Percentiles rank a stretch among this genome's conserved stretches.
These are phyloP conservation scores for Coniochaeta sp. DNA, from an alignment of 2,329 filamentous ascomycete genomes.

Conservation along the genomic window DNA sequence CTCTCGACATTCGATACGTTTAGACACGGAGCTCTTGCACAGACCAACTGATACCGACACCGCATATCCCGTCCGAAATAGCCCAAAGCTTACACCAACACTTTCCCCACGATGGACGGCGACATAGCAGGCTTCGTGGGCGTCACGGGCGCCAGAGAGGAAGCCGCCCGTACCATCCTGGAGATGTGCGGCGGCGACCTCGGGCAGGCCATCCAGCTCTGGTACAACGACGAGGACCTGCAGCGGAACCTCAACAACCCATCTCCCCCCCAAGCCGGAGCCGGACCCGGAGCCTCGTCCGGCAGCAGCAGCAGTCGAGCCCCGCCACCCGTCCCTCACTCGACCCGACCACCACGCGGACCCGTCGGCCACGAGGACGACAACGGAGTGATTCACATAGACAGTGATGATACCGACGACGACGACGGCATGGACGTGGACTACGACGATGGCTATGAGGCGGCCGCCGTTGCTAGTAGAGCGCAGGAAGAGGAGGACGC, in stretches of 20 bases:
- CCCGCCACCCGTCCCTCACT: constrained; percentile 18
- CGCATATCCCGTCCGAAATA: no score
- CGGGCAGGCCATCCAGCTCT: constrained; percentile 81
- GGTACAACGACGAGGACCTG: constrained; percentile 79
- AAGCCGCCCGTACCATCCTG: constrained; percentile 76
- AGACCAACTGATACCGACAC: no score
- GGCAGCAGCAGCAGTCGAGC: constrained; percentile 5
- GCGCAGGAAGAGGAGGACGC: constrained; percentile 79
- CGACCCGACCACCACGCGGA: constrained; percentile 17
- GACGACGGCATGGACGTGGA: constrained; percentile 23
- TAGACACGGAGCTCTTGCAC: not conserved
- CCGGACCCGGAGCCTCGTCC: constrained; percentile 15
- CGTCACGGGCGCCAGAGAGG: constrained; percentile 69
- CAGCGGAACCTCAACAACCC: constrained; percentile 38
- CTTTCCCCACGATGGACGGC: constrained; percentile 55
- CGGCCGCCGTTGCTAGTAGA: constrained; percentile 31
- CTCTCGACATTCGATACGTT: not conserved
- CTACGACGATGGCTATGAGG: constrained; percentile 31
- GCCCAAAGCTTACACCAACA: not conserved
- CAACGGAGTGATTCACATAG: constrained; percentile 63
- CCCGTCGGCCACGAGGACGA: constrained; percentile 41
- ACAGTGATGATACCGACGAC: constrained; percentile 65
- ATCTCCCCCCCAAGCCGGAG: constrained; percentile 23
- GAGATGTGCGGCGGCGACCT: constrained; percentile 78
- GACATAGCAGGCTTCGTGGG: constrained; percentile 66